These are phyloP conservation scores for Nicotiana rustica DNA, from an alignment of 305 asterid genomes.

Conservation along the genomic window DNA sequence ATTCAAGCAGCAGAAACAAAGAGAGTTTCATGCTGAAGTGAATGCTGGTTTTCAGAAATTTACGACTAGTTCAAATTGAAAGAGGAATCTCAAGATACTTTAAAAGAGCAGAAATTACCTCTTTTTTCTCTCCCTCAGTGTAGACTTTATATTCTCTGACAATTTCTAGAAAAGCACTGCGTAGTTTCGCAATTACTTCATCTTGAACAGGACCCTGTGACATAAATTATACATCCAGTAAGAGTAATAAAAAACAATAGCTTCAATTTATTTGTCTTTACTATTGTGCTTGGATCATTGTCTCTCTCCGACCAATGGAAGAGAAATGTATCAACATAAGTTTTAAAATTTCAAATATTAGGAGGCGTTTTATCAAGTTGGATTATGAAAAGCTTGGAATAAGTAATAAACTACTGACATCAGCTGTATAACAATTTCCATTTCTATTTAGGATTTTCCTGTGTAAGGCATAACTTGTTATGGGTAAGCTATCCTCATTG, in stretches of 20 bases:
- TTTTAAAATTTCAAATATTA: not conserved
- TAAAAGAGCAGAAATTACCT: slow-evolving; percentile 56
- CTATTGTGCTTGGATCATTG: slow-evolving; percentile 23
- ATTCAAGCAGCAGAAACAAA: slow-evolving; percentile 28
- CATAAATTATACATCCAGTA: not conserved
- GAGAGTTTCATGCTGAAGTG: slow-evolving; percentile 30
- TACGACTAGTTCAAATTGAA: not conserved
- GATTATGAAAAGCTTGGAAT: slow-evolving; percentile 21
- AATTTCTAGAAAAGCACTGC: slow-evolving; percentile 81
- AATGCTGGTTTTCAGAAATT: slow-evolving; percentile 27
- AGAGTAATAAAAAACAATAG: not conserved
- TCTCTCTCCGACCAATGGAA: slow-evolving; percentile 19
- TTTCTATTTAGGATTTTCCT: slow-evolving; percentile 25
- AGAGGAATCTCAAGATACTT: slow-evolving; percentile 34
- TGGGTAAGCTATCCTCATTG: slow-evolving; percentile 20
- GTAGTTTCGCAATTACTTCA: slow-evolving; percentile 84
- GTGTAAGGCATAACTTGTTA: not conserved
- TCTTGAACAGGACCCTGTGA: slow-evolving; percentile 95
- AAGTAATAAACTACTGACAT: not conserved
- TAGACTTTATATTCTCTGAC: slow-evolving; percentile 81
- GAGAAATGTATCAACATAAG: not conserved
- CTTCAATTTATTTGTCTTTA: slow-evolving; percentile 1
- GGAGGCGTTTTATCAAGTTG: not conserved
- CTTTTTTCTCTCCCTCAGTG: slow-evolving; percentile 83
- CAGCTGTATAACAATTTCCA: not conserved